Base-by-base conservation (phyloP, 345 rosid genomes). In the Salix brachista region DNA sequence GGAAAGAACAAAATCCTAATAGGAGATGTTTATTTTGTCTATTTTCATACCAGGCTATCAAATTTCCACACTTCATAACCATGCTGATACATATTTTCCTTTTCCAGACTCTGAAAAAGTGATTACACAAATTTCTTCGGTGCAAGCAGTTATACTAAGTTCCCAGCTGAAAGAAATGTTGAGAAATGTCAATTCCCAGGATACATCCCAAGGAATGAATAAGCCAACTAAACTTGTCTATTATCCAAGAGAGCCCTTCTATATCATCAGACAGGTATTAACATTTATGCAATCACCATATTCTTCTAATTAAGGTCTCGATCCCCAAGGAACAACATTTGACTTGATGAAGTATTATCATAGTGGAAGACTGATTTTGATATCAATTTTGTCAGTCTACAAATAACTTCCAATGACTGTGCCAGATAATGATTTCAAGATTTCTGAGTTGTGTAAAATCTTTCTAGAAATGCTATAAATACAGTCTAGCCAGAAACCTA, bases 131-230 rank as follows among this genome's bases (percentile, higher is more conserved):
- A 85, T 93, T 67, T 88, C 97, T 30, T 83, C 89, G 6, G 88
- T 93, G 28, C 96, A 90, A 87, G 92, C 97, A 19, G 77, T 87
- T 1, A 88, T 91, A 65, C 74, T 92, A 73, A 90, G 94, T 77
- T 86, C 83, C 67, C 94, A 93, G 79, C 84, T 93, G 83, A 90
- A 90, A 85, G 96, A 92, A 80, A 89, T 91, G 87, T 74, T 95
- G 76, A 81, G 46, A 84, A 82, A 50, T 67, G 79, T 89, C 58
- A 78, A 80, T 70, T 80, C 92, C 23, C 85, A 80, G 75, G 87
- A 83, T 36, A 56, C 66, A 68, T 83, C 85, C 78, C 86, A 71
- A 44, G 88, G 87, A 64, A 84, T 73, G 80, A 74, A 42, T 79
- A 87, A 87, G 75, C 89, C 92, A 26, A 83, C 90, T 81, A 93